These are phyloP conservation scores for Pleurozium schreberi DNA, from an alignment of 225 moss, liverwort and hornwort species.

Conservation along the genomic window DNA sequence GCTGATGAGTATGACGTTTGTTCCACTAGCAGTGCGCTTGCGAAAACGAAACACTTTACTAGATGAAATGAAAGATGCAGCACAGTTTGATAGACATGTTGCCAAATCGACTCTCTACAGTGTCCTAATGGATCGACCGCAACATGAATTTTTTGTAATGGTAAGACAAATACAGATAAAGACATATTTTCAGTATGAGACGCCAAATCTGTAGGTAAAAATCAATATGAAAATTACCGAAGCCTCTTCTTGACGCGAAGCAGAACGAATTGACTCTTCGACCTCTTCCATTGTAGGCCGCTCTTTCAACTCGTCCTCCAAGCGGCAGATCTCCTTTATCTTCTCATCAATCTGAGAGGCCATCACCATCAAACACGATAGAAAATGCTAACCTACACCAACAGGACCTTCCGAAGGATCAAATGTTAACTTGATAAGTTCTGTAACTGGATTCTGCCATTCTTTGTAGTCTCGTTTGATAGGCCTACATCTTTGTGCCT, in stretches of 20 bases:
- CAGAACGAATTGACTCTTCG: slow-evolving; percentile 25
- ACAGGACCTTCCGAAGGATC: not conserved
- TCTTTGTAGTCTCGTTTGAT: not conserved
- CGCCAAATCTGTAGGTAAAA: not conserved
- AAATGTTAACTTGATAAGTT: not conserved
- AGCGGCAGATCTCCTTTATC: slow-evolving; percentile 19
- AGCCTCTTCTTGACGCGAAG: slow-evolving; percentile 21
- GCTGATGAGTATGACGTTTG: not conserved
- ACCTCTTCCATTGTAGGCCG: slow-evolving; percentile 40
- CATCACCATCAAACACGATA: not conserved
- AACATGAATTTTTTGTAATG: not conserved
- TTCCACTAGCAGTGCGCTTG: not conserved
- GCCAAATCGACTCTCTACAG: not conserved
- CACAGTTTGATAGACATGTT: not conserved
- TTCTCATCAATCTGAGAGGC: slow-evolving; percentile 32
- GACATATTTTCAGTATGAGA: not conserved
- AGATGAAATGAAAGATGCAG: not conserved
- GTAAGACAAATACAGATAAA: not conserved
- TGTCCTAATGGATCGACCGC: not conserved
- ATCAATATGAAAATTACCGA: slow-evolving; percentile 16
- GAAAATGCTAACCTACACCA: not conserved
- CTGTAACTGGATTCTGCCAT: not conserved
- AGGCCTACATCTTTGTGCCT: not conserved
- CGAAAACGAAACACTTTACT: not conserved
- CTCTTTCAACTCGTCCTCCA: slow-evolving; percentile 42